Percentiles rank a stretch among this genome's conserved stretches.
phyloP scores from a whole-genome alignment of 306 rosid species.

The Quercus gilva region DNA sequence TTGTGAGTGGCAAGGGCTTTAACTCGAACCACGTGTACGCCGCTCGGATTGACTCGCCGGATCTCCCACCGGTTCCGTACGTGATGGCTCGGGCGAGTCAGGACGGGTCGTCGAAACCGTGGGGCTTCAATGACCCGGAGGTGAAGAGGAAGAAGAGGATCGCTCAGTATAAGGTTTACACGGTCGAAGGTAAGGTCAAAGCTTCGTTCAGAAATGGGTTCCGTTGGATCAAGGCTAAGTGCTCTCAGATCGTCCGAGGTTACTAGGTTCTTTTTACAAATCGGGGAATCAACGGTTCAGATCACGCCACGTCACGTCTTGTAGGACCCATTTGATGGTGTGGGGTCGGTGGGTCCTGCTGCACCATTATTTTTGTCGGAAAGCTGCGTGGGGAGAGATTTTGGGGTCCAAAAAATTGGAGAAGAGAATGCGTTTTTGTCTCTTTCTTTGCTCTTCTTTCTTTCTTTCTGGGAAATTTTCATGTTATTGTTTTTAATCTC shows the following conservation, averaged over 20 bases:
- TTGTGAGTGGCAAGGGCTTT: conserved; percentile 68
- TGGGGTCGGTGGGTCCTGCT: too few species aligned
- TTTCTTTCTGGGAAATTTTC: too few species aligned
- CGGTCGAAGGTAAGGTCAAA: conserved; percentile 67
- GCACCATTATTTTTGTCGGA: too few species aligned
- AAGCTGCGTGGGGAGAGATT: too few species aligned
- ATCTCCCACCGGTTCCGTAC: conserved; percentile 16
- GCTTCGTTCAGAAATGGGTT: conserved; percentile 54
- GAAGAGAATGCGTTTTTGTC: too few species aligned
- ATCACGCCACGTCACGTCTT: not conserved
- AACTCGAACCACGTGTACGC: conserved; percentile 18
- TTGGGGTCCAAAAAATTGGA: too few species aligned
- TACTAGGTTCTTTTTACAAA: conserved; percentile 7
- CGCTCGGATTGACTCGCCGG: conserved; percentile 11
- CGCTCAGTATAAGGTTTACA: conserved; percentile 63
- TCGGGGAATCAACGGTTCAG: not conserved
- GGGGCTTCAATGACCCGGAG: conserved; percentile 52
- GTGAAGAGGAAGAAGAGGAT: conserved; percentile 69
- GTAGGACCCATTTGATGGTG: not conserved
- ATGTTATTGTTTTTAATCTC: too few species aligned
- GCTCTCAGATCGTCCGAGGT: conserved; percentile 57
- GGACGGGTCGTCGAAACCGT: conserved; percentile 27
- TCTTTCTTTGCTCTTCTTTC: too few species aligned
- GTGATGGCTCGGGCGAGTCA: conserved; percentile 25
- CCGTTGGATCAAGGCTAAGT: conserved; percentile 70